These are phyloP conservation scores for Colletotrichum lini DNA, from an alignment of 2,329 filamentous ascomycete genomes.

Conservation along the genomic window DNA sequence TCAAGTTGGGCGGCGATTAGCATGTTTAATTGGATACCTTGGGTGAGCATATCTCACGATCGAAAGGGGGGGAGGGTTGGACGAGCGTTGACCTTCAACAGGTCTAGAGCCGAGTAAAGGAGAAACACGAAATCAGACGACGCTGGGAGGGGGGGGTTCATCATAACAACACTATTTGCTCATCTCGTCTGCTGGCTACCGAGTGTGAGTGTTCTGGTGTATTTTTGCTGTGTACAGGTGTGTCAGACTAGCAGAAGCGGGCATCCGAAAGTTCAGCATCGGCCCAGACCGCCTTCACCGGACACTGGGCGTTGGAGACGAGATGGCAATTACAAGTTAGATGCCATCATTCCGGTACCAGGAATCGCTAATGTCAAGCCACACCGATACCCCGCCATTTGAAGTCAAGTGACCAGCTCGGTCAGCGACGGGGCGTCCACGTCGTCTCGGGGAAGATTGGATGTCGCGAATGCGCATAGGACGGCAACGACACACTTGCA, in stretches of 20 bases:
- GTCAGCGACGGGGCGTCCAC: slow-evolving; percentile 11
- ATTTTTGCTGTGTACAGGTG: background rate
- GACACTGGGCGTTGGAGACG: background rate
- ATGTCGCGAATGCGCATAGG: background rate
- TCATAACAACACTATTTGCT: too few species aligned
- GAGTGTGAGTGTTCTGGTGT: background rate
- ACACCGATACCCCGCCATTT: slow-evolving; percentile 28
- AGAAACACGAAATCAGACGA: background rate
- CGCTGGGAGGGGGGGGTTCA: background rate
- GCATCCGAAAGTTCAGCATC: background rate
- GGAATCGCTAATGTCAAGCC: slow-evolving; percentile 19
- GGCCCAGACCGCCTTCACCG: background rate
- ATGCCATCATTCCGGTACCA: background rate
- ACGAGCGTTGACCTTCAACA: slow-evolving; percentile 39
- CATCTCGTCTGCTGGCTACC: background rate
- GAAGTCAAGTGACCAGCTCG: slow-evolving; percentile 28
- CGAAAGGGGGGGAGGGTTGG: background rate
- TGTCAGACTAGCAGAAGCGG: background rate
- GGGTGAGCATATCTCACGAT: background rate
- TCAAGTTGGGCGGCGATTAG: slow-evolving; percentile 4
- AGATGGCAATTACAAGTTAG: background rate
- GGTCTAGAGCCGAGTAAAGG: slow-evolving; percentile 11
- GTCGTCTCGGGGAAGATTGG: background rate
- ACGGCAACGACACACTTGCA: background rate
- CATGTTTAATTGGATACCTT: slow-evolving; percentile 30